Evolutionary conservation across 129 eudicot species (phyloP).

Genomic region (Artemisia annua): DNA sequence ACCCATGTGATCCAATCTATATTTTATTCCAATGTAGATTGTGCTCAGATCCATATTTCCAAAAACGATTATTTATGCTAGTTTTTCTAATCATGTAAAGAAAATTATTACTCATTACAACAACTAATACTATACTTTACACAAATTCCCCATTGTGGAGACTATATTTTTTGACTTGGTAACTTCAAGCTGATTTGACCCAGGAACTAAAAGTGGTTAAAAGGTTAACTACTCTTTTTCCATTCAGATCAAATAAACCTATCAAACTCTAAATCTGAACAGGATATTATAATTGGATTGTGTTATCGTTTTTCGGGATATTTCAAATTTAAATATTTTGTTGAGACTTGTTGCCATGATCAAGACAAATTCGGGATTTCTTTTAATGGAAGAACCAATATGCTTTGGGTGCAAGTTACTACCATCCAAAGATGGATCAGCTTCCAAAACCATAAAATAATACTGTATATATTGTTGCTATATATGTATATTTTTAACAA

Average conservation of each 20-base stretch:
- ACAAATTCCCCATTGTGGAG: not conserved
- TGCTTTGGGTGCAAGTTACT: slow-evolving; percentile 28
- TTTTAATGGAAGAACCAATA: slow-evolving; percentile 9
- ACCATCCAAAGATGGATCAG: slow-evolving; percentile 20
- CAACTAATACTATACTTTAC: not conserved
- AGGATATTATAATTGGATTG: not conserved
- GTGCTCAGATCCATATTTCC: slow-evolving; percentile 24
- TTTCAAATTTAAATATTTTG: too few species aligned
- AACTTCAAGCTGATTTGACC: not conserved
- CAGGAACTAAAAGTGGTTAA: not conserved
- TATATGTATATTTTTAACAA: not conserved
- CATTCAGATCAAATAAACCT: not conserved
- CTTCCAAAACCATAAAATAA: slow-evolving; percentile 1
- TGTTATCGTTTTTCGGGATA: not conserved
- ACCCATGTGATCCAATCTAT: slow-evolving; percentile 38
- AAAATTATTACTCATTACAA: too few species aligned
- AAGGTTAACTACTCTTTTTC: too few species aligned
- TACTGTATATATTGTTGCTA: not conserved
- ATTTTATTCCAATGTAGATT: slow-evolving; percentile 31
- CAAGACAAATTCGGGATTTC: slow-evolving; percentile 26
- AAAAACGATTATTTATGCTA: slow-evolving; percentile 26
- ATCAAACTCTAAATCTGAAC: not conserved
- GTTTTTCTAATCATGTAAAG: slow-evolving; percentile 10
- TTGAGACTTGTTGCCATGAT: slow-evolving; percentile 1
- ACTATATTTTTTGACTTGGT: not conserved